A percentile compares a stretch with the other conserved stretches of the same genome.
Conservation (phyloP, 805 yeast species). For the Barnettozyma californica region DNA sequence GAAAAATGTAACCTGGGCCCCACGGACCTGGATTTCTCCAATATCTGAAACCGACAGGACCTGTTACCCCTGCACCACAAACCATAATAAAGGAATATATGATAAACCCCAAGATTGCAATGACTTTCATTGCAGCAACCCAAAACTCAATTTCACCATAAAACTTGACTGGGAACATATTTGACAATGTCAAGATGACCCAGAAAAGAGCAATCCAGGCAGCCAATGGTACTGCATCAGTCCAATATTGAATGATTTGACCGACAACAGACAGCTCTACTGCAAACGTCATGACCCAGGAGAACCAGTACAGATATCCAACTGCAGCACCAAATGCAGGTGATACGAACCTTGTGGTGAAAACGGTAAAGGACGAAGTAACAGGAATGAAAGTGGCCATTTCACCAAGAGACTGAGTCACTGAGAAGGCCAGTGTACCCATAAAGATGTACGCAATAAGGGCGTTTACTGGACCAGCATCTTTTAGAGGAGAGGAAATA, state of each 20-base stretch:
- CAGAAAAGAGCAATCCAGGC: slow-evolving; percentile 71
- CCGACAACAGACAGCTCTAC: slow-evolving; percentile 70
- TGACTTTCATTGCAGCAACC: slow-evolving; percentile 61
- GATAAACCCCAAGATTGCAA: slow-evolving; percentile 66
- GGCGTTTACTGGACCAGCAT: slow-evolving; percentile 67
- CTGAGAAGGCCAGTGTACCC: slow-evolving; percentile 59
- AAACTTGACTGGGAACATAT: slow-evolving; percentile 61
- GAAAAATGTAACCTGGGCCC: slow-evolving; percentile 57
- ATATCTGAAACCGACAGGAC: slow-evolving; percentile 74
- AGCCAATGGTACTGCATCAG: slow-evolving; percentile 59
- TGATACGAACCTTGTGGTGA: slow-evolving; percentile 59
- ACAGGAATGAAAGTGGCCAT: slow-evolving; percentile 78
- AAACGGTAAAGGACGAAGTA: slow-evolving; percentile 61
- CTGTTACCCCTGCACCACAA: slow-evolving; percentile 64
- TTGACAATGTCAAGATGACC: slow-evolving; percentile 47
- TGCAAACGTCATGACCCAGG: slow-evolving; percentile 75
- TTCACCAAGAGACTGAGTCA: slow-evolving; percentile 71
- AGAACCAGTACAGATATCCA: slow-evolving; percentile 72
- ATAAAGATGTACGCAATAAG: slow-evolving; percentile 61
- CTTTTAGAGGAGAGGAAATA: slow-evolving; percentile 45
- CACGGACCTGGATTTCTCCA: slow-evolving; percentile 79
- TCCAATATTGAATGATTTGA: slow-evolving; percentile 62
- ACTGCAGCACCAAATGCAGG: slow-evolving; percentile 69
- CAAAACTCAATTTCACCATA: slow-evolving; percentile 78
- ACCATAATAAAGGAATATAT: slow-evolving; percentile 66